Evolutionary conservation across 257 asterid species (phyloP), one percentile per base, ranked within the genome.

Genomic region (Haberlea rhodopensis): DNA sequence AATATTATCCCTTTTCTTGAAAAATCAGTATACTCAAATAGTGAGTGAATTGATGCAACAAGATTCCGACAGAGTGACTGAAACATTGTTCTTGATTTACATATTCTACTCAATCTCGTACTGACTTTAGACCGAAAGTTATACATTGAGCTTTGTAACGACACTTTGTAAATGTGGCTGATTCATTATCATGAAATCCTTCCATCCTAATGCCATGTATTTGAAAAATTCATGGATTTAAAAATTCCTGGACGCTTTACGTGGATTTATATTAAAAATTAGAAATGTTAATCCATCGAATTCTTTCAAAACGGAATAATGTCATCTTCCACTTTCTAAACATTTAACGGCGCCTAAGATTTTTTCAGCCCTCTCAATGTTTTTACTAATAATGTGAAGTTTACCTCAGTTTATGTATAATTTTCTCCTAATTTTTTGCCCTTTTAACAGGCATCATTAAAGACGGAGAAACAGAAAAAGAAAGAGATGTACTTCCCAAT

Each of bases 401-500:
- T 5, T 7, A 4, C 37, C 8, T 29, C 37, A 7, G 6, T 29
- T 29, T 29, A n/a, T n/a, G 28, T 3, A 15, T 13, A 0, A 18
- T 27, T 5, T 53, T 22, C 7, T 58, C n/a, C 10, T 28, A 27
- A 6, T 63, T 57, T 29, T 4, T 4, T 64, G 24, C 4, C 15
- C 6, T 60, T 21, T 10, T 46, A 81, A 13, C 76, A 81, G 90
- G 81, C 76, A 18, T 84, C 87, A 1, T 62, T 81, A 82, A 84
- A 81, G 87, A 81, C 88, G 0, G 91, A 84, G 46, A 80, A 72
- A 67, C 78, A 79, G 74, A 84, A 77, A 54, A 81, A 84, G 91
- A 84, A 73, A 57, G 91, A 81, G 31, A 77, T 84, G 84, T 84
- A 84, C 76, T 84, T 79, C 74, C 88, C 88, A 0, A n/a, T 81